Percentiles rank a stretch among this genome's conserved stretches.
phyloP scores from a whole-genome alignment of 2,329 filamentous ascomycete genomes.

The Harringtonia aguacate region DNA sequence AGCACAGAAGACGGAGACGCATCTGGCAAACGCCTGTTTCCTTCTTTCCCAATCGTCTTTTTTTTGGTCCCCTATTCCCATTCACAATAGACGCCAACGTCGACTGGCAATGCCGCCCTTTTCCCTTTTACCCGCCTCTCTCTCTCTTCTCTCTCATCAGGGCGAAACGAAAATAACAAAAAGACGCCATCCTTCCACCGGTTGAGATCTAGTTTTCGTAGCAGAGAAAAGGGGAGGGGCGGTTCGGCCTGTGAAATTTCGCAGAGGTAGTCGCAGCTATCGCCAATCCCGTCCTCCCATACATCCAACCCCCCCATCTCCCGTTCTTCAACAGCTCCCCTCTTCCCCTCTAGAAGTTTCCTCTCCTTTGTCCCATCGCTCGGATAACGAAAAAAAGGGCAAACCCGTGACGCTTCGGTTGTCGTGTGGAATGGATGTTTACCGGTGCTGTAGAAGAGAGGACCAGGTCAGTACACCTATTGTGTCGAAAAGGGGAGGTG shows the following conservation, averaged over 20 bases:
- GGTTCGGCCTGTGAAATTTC: not conserved
- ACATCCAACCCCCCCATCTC: not conserved
- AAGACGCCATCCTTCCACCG: too few species aligned
- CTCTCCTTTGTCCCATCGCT: not conserved
- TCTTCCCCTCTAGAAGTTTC: too few species aligned
- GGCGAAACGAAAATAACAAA: too few species aligned
- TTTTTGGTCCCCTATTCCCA: too few species aligned
- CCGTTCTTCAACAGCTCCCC: not conserved
- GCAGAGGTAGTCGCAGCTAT: not conserved
- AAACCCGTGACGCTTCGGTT: not conserved
- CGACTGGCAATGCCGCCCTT: not conserved
- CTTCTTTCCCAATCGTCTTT: too few species aligned
- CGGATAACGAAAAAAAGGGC: not conserved
- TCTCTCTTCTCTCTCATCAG: not conserved
- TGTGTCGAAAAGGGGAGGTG: too few species aligned
- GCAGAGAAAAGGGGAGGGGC: too few species aligned
- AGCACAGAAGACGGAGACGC: too few species aligned
- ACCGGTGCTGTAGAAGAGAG: conserved; percentile 2
- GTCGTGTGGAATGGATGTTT: not conserved
- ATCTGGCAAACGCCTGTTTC: too few species aligned
- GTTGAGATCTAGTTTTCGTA: too few species aligned
- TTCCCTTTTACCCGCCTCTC: not conserved
- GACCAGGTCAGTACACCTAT: not conserved
- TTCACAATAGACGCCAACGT: too few species aligned
- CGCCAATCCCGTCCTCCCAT: not conserved